Evolutionary conservation across 257 asterid genomes (phyloP).

Genomic region (Capsicum rhomboideum): DNA sequence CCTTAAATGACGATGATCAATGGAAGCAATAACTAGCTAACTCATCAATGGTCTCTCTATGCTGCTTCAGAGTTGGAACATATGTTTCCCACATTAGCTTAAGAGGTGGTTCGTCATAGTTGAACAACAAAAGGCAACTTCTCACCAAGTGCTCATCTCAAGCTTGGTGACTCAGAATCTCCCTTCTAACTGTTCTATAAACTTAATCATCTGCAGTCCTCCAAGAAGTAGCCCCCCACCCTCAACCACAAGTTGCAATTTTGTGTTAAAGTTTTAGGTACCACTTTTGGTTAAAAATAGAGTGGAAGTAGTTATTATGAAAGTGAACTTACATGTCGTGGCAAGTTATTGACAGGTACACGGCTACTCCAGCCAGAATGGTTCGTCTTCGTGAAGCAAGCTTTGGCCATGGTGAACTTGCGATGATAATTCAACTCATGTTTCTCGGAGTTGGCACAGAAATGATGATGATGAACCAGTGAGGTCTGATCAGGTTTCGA

Average conservation of each 20-base stretch:
- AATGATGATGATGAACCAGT: constrained; percentile 88
- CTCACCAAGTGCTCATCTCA: background rate
- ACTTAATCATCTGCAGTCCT: too few relatives aligned
- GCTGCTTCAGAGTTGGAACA: background rate
- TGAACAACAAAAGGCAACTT: background rate
- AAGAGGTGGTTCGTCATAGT: background rate
- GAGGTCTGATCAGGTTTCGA: constrained; percentile 63
- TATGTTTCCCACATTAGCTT: background rate
- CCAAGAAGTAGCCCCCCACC: too few relatives aligned
- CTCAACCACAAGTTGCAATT: too few relatives aligned
- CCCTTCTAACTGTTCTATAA: background rate
- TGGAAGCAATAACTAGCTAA: background rate
- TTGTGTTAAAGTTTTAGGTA: too few relatives aligned
- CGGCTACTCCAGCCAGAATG: constrained; percentile 57
- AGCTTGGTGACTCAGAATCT: background rate
- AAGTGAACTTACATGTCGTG: background rate
- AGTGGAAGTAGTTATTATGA: background rate
- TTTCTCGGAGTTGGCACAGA: constrained; percentile 95
- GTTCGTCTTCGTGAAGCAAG: constrained; percentile 94
- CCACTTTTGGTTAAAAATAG: background rate
- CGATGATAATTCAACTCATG: constrained; percentile 63
- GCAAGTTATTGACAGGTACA: constrained; percentile 36
- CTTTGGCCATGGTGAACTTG: constrained; percentile 90
- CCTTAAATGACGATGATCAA: background rate
- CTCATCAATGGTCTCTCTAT: background rate